Percentiles rank a stretch among this genome's conserved stretches.
Evolutionary conservation across 768 basidiomycete genomes (phyloP).

Genomic region (Piloderma croceum): DNA sequence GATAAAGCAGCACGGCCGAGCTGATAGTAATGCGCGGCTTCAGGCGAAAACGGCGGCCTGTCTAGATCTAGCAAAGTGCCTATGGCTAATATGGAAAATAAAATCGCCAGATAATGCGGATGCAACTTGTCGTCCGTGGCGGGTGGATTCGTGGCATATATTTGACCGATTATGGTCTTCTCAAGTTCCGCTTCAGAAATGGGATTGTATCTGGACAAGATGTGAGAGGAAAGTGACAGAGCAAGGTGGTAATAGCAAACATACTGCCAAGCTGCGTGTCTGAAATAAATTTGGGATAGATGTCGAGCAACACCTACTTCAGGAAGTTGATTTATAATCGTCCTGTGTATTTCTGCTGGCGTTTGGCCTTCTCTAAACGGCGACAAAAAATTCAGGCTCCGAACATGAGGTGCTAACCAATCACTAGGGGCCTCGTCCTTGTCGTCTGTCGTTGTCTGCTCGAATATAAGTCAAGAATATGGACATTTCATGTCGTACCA

Average conservation of each 20-base stretch:
- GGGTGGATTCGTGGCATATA: constrained; percentile 42
- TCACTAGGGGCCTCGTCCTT: constrained; percentile 37
- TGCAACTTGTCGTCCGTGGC: constrained; percentile 35
- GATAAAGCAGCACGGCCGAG: constrained; percentile 54
- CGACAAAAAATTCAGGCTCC: constrained; percentile 58
- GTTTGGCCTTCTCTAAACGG: constrained; percentile 42
- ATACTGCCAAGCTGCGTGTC: constrained; percentile 69
- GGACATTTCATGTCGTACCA: background rate
- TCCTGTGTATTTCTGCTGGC: constrained; percentile 38
- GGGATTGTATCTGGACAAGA: constrained; percentile 53
- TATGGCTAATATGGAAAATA: constrained; percentile 60
- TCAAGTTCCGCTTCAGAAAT: constrained; percentile 55
- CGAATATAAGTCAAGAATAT: constrained; percentile 4
- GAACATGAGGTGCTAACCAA: constrained; percentile 44
- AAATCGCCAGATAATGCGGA: constrained; percentile 52
- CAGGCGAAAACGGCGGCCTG: constrained; percentile 44
- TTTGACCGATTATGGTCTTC: constrained; percentile 43
- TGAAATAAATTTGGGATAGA: constrained; percentile 52
- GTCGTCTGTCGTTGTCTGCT: constrained; percentile 58
- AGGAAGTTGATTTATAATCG: constrained; percentile 45
- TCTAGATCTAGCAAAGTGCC: constrained; percentile 60
- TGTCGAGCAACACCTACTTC: constrained; percentile 29
- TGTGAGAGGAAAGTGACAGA: constrained; percentile 4
- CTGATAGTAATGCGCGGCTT: constrained; percentile 57
- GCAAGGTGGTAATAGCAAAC: constrained; percentile 22